Evolutionary conservation across 495 filamentous ascomycete genomes (phyloP).

Genomic region (Articulospora tetracladia): DNA sequence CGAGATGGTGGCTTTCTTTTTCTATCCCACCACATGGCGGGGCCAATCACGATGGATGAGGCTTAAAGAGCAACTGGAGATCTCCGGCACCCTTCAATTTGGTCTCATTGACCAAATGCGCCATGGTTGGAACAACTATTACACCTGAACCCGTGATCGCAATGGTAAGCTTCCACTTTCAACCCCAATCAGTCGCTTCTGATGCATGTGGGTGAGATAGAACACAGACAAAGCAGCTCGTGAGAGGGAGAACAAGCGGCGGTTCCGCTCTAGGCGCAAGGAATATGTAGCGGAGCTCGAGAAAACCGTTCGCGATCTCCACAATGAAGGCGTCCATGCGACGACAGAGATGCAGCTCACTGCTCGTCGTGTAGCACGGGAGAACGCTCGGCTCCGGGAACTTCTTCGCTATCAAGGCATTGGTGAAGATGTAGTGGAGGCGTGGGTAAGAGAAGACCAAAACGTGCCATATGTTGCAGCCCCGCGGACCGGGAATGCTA

Average conservation of each 20-base stretch:
- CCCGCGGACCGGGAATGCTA: background rate
- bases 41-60: background rate
- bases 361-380: slow-evolving; percentile 43
- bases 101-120: too few species aligned
- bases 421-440: slow-evolving; percentile 30
- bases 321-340: slow-evolving; percentile 43
- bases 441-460: slow-evolving; percentile 9
- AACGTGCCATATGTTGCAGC: background rate
- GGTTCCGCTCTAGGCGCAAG: slow-evolving; percentile 57
- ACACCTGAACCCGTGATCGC: background rate
- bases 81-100: background rate
- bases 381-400: slow-evolving; percentile 42
- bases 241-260: slow-evolving; percentile 59
- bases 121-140: too few species aligned
- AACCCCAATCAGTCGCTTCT: background rate
- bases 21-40: background rate
- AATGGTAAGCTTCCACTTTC: background rate
- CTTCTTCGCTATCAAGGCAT: slow-evolving; percentile 35
- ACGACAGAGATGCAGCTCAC: slow-evolving; percentile 47
- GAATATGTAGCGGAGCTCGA: slow-evolving; percentile 61
- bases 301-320: slow-evolving; percentile 41
- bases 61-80: background rate
- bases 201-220: slow-evolving; percentile 17
- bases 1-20: background rate
- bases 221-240: background rate